Conservation (phyloP, 257 asterid genomes). For the Solanum corneliomulleri region DNA sequence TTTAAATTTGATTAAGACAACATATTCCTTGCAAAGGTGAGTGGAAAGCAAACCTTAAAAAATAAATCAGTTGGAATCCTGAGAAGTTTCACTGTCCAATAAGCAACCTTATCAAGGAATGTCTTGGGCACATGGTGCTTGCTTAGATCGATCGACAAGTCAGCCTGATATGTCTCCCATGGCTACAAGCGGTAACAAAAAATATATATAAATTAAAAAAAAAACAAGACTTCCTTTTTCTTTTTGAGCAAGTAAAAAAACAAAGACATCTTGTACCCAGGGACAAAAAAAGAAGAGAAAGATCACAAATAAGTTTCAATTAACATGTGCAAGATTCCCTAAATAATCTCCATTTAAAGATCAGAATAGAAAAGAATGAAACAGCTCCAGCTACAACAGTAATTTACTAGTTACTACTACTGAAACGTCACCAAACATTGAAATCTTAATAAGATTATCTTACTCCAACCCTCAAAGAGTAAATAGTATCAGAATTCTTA, state of each 20-base stretch:
- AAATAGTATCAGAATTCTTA: neutral
- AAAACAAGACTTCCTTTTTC: neutral
- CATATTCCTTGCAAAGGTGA: neutral
- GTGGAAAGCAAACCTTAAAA: constrained; percentile 41
- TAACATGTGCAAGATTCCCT: neutral
- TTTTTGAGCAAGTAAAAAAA: neutral
- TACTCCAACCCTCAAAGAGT: neutral
- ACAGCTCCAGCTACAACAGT: neutral
- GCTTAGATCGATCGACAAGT: constrained; percentile 55
- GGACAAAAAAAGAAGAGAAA: neutral
- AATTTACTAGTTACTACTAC: neutral
- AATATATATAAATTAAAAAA: neutral
- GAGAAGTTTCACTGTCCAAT: constrained; percentile 66
- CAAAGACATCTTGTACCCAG: neutral
- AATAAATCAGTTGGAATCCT: constrained; percentile 73
- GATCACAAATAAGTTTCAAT: neutral
- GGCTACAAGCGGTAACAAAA: constrained; percentile 43
- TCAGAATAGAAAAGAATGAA: neutral
- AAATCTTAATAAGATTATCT: neutral
- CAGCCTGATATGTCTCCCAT: constrained; percentile 72
- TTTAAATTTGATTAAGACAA: neutral
- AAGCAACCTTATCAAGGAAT: constrained; percentile 60
- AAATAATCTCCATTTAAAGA: neutral
- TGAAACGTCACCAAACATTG: neutral
- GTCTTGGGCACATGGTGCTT: constrained; percentile 79